A percentile compares a stretch with the other conserved stretches of the same genome.
phyloP scores from a whole-genome alignment of 2,329 filamentous ascomycete species.

The Coccinonectria pachysandricola region DNA sequence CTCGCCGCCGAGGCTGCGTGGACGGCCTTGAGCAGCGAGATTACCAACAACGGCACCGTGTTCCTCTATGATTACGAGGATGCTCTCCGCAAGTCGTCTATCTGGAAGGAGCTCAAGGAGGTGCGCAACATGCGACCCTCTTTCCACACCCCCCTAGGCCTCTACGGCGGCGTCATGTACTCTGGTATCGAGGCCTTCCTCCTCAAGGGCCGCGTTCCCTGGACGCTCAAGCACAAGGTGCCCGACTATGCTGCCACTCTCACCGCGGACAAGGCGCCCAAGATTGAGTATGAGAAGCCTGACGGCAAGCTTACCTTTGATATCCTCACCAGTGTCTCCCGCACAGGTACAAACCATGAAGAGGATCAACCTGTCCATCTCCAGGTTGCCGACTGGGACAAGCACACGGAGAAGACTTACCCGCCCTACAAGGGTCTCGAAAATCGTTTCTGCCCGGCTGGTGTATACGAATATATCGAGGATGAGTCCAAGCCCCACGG shows the following conservation, averaged over 20 bases:
- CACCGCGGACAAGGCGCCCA: constrained; percentile 64
- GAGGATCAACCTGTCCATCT: constrained; percentile 96
- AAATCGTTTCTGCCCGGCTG: constrained; percentile 93
- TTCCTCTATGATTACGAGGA: constrained; percentile 96
- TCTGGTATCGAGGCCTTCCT: constrained; percentile 87
- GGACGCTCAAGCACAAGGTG: constrained; percentile 80
- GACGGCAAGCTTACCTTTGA: constrained; percentile 94
- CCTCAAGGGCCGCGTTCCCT: constrained; percentile 75
- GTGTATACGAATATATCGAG: constrained; percentile 96
- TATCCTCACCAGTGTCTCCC: constrained; percentile 86
- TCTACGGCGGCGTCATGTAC: constrained; percentile 86
- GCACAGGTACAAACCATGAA: constrained; percentile 96
- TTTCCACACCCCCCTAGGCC: constrained; percentile 77
- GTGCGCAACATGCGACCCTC: constrained; percentile 97
- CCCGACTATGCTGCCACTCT: constrained; percentile 73
- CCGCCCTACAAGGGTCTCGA: constrained; percentile 86
- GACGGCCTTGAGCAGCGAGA: constrained; percentile 52
- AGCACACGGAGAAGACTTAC: constrained; percentile 73
- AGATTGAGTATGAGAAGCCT: constrained; percentile 95
- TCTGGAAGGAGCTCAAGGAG: constrained; percentile 90
- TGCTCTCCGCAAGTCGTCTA: constrained; percentile 69
- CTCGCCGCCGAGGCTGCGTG: constrained; percentile 86
- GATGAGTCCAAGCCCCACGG: constrained; percentile 78
- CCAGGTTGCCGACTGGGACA: constrained; percentile 91
- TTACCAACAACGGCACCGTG: constrained; percentile 55